Conservation (phyloP, 495 filamentous ascomycete genomes). For the Glarea lozoyensis region DNA sequence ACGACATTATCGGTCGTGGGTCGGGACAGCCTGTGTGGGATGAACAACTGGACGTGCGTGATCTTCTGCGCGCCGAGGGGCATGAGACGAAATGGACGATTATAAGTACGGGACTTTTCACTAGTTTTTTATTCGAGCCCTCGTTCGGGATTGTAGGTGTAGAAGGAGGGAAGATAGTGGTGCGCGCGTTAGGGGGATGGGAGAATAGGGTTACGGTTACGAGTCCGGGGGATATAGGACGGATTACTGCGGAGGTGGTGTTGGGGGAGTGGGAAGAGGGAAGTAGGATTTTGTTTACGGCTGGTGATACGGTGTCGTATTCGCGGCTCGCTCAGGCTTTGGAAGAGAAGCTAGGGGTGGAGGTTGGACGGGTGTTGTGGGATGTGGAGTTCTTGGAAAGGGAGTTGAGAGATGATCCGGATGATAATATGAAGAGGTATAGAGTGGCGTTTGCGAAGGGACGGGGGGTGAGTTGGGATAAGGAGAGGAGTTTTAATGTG, state of each 20-base stretch:
- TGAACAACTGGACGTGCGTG: neutral
- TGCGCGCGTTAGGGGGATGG: constrained; percentile 47
- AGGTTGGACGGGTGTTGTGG: constrained; percentile 37
- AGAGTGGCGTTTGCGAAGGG: constrained; percentile 49
- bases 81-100: constrained; percentile 48
- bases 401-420: constrained; percentile 35
- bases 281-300: constrained; percentile 39
- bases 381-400: constrained; percentile 27
- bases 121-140: constrained; percentile 50
- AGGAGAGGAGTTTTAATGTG: constrained; percentile 37
- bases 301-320: constrained; percentile 54
- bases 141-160: constrained; percentile 46
- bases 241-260: constrained; percentile 41
- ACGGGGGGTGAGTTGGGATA: constrained; percentile 49
- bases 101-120: constrained; percentile 55
- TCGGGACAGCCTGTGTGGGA: neutral
- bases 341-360: constrained; percentile 28
- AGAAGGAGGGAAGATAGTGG: constrained; percentile 14
- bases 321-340: constrained; percentile 39
- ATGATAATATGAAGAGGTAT: constrained; percentile 47
- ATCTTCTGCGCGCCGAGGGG: neutral
- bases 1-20: constrained; percentile 26
- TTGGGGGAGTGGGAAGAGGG: constrained; percentile 22
- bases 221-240: constrained; percentile 48
- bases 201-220: constrained; percentile 49